Evolutionary conservation across 768 basidiomycete genomes (phyloP), one percentile per base, ranked within the genome.

Genomic region (Tephrocybe rancida): DNA sequence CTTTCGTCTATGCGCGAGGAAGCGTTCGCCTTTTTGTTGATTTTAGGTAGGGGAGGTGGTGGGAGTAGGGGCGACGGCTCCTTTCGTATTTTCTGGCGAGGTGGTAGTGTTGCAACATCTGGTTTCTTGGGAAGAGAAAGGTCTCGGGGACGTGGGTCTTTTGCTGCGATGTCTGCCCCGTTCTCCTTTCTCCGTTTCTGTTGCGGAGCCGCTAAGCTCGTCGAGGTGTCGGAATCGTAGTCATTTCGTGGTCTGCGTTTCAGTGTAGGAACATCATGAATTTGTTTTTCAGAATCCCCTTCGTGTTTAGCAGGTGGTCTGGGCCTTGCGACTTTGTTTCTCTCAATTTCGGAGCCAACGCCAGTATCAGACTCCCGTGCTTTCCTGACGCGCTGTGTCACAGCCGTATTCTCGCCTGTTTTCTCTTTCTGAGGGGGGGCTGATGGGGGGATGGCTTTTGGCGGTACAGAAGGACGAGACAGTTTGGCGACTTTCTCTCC

Each of bases 181-280:
- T 70, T 69, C 18, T 77, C 79, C 22, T 70, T 69, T 63, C 71
- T 82, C 43, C 76, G 75, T 54, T 73, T 73, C 62, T 84, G 83
- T 37, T 64, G 59, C 14, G 61, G 56, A 3, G 60, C 37, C 29
- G 63, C 45, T 32, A 54, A 46, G 1, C 34, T 42, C 6, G 58
- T 48, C 0, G 60, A 11, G 21, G 56, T 64, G 32, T 72, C 73
- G 3, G 62, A 54, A 27, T 73, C 73, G 16, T 70, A 70, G 26
- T 51, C 34, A 25, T 74, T 73, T n/a, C 61, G 64, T 8, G 70
- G 70, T 60, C 76, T 82, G 24, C 80, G 75, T 60, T 81, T 82
- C n/a, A 69, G 53, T 16, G 53, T 56, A 30, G 59, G 54, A 7
- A 39, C 57, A 37, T 73, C 71, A 18, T 44, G 4, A 21, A 25